phyloP scores from a whole-genome alignment of 148 eudicot genomes.

The Beta vulgaris region DNA sequence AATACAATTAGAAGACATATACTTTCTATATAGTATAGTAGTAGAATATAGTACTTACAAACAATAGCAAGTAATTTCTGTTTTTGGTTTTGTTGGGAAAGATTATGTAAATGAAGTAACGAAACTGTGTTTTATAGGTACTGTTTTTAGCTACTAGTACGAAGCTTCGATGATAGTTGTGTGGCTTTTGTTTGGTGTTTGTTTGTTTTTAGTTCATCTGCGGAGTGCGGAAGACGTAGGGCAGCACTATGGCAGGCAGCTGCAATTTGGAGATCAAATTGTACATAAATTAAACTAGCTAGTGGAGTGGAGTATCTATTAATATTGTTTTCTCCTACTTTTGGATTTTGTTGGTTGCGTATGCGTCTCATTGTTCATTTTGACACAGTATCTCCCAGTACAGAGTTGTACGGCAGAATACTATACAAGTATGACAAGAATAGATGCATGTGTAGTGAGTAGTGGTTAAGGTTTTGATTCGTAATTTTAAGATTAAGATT shows the following conservation, averaged over 20 bases:
- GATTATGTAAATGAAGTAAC: background rate
- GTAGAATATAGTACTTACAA: too few relatives aligned
- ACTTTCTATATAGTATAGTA: background rate
- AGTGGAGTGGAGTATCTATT: too few relatives aligned
- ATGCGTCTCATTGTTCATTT: background rate
- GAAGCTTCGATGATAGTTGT: conserved; percentile 2
- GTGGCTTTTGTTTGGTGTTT: background rate
- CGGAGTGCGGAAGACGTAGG: background rate
- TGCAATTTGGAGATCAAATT: background rate
- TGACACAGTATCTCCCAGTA: background rate
- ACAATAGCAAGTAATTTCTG: background rate
- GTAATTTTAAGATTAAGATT: too few relatives aligned
- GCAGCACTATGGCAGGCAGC: background rate
- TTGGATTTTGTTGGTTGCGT: background rate
- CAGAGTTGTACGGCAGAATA: background rate
- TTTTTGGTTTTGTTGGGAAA: background rate
- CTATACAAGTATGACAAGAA: background rate
- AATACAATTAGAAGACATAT: background rate
- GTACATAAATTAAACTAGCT: too few relatives aligned
- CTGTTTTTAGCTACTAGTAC: background rate
- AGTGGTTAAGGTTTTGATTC: too few relatives aligned
- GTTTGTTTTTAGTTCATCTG: background rate
- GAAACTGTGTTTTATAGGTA: background rate
- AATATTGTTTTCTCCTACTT: background rate
- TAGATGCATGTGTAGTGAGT: too few relatives aligned